A percentile compares a stretch with the other conserved stretches of the same genome.
Evolutionary conservation across 139 green algal species (phyloP).

Genomic region (Tetraselmis striata): DNA sequence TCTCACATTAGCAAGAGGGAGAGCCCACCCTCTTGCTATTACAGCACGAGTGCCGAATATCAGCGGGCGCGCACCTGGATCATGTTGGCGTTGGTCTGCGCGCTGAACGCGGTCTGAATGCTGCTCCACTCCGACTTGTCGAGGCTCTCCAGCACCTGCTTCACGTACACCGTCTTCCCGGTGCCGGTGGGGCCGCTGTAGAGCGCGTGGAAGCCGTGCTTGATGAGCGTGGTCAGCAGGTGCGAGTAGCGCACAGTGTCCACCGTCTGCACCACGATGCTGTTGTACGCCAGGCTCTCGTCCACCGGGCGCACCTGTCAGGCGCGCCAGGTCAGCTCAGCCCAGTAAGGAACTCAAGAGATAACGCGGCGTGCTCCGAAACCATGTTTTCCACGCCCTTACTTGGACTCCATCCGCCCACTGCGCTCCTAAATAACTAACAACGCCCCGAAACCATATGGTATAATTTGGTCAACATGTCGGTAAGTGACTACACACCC

Average conservation of each 20-base stretch:
- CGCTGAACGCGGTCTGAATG: conserved; percentile 60
- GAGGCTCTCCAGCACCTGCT: conserved; percentile 28
- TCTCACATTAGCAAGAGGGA: too few species aligned
- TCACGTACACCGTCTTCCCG: conserved; percentile 72
- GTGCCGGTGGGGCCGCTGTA: conserved; percentile 43
- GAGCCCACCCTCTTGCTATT: too few species aligned
- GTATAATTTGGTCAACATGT: too few species aligned
- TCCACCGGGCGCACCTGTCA: conserved; percentile 32
- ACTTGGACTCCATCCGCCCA: too few species aligned
- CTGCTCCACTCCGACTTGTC: conserved; percentile 46
- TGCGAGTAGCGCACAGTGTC: conserved; percentile 64
- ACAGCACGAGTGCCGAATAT: too few species aligned
- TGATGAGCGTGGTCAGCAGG: conserved; percentile 35
- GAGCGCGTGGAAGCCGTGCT: conserved; percentile 24
- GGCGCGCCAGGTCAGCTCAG: conserved; percentile 37
- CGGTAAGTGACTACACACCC: too few species aligned
- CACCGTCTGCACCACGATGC: conserved; percentile 71
- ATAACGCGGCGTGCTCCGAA: too few species aligned
- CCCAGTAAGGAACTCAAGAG: too few species aligned
- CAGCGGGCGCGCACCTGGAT: too few species aligned
- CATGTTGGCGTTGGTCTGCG: conserved; percentile 50
- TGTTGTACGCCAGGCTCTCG: conserved; percentile 39
- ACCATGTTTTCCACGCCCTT: too few species aligned
- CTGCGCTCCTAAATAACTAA: too few species aligned
- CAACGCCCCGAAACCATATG: too few species aligned